Base-by-base conservation (phyloP, 805 yeast genomes). In the Kazachstania viticola region DNA sequence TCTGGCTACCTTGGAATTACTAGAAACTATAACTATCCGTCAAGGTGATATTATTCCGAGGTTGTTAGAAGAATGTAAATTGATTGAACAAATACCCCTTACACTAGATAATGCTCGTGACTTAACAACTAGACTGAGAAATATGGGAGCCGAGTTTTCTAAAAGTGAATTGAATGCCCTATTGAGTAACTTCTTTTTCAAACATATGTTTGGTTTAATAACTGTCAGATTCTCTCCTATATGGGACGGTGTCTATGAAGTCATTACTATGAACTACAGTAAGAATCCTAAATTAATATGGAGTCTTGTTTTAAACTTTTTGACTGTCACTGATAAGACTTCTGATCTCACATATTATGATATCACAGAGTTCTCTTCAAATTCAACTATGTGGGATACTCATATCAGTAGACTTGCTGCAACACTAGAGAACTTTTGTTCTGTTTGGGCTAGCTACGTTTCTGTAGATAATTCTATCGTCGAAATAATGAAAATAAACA, bases 211-310 rank as follows among this genome's bases (percentile, higher is more conserved):
- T 42, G 97, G 97, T 21, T 65, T 80, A 37, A 56, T 87, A 27
- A 64, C 83, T 4, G 75, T 75, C 21, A 70, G 72, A 36, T 84
- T 88, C 44, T 79, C 83, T 34, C 97, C 97, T 1, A 67, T 79
- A 11, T 85, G 95, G 94, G 68, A 71, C 14, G 84, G 79, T 4
- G 79, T 80, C 2, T 58, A 65, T 33, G 88, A 78, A 38, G 66
- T 69, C 4, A 47, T 82, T 4, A 71, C 75, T 1, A 46, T 54
- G 3, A 53, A 78, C 8, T 54, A 63, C 11, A 58, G 50, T 13
- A 64, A 63, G 39, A 49, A 60, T 31, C 61, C 65, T 13, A 56
- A 53, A 0, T 30, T 60, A 9, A 59, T 80, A 0, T 84, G 95
- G 93, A 49, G 62, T 0, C 46, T 71, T 14, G 57, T 74, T 0